Evolutionary conservation across 2,329 filamentous ascomycete species (phyloP), one percentile per base, ranked within the genome.

Genomic region (Nemania abortiva): DNA sequence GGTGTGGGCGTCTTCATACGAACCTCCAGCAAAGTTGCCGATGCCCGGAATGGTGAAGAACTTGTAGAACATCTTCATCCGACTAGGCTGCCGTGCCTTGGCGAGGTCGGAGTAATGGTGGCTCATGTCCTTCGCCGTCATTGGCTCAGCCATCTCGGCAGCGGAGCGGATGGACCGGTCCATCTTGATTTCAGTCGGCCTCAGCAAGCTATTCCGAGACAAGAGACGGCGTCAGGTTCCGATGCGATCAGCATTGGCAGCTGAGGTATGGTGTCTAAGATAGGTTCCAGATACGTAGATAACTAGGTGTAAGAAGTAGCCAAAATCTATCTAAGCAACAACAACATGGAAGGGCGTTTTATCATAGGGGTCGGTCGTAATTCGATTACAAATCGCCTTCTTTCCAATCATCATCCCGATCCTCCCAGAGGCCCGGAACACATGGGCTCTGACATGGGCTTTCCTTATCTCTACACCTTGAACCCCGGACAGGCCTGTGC

Each of bases 41-140:
- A 90, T 87, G n/a, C 87, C 86, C 0, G 88, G 88, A 60, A 90
- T 88, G 73, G 78, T 71, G 75, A 96, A 96, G 82, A 93, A 97
- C 81, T 93, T 94, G 85, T 97, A 97, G 80, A 95, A 93, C 45
- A 86, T 77, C 84, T 97, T 97, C 79, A 97, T 87, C 52, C 84
- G 84, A 77, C 90, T 96, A 6, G 87, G 83, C 6, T 83, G 74
- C 9, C 93, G 87, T 55, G 87, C 86, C 76, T 86, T 90, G 56
- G 93, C 91, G 53, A 89, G 85, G 66, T 88, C 84, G 0, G 93
- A 95, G 74, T 90, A 91, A 78, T 95, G 91, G 78, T 97, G 93
- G 74, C 90, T 91, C 69, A 97, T 84, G 79, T 97, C 92, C 73
- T 89, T 83, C 6, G 95, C 93, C 66, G 75, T 71, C 31, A 34